phyloP scores from a whole-genome alignment of 1,284 basidiomycete species.

The Calocybe gambosa region DNA sequence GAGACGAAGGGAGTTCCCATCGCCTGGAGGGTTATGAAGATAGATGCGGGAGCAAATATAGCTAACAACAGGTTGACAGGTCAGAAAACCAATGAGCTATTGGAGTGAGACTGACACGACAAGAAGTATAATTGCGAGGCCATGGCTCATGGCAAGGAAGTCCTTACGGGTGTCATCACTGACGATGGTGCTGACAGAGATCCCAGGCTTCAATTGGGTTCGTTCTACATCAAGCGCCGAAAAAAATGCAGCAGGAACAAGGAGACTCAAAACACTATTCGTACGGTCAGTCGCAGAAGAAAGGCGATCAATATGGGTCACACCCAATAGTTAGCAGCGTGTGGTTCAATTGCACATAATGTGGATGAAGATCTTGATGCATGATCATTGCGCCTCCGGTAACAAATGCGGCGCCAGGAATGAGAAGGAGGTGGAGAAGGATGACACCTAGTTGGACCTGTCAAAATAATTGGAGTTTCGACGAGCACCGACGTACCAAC shows the following conservation, averaged over 20 bases:
- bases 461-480: background rate
- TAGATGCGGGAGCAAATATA: constrained; percentile 62
- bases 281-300: background rate
- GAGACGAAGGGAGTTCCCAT: constrained; percentile 39
- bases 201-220: constrained; percentile 15
- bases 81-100: background rate
- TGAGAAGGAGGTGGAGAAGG: constrained; percentile 53
- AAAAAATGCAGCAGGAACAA: constrained; percentile 63
- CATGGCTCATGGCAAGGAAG: constrained; percentile 57
- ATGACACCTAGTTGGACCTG: constrained; percentile 40
- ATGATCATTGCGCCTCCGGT: constrained; percentile 51
- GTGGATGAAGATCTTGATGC: constrained; percentile 38
- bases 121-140: constrained; percentile 54
- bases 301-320: constrained; percentile 11
- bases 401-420: constrained; percentile 56
- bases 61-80: constrained; percentile 24
- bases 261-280: constrained; percentile 49
- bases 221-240: constrained; percentile 43
- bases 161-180: constrained; percentile 36
- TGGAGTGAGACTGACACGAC: constrained; percentile 38
- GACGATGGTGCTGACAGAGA: constrained; percentile 23
- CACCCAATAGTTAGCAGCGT: constrained; percentile 62
- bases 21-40: constrained; percentile 61
- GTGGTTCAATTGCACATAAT: constrained; percentile 56
- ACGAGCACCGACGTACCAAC: constrained; percentile 31